Evolutionary conservation across 179 eudicot species (phyloP).

Genomic region (Vitellaria paradoxa): DNA sequence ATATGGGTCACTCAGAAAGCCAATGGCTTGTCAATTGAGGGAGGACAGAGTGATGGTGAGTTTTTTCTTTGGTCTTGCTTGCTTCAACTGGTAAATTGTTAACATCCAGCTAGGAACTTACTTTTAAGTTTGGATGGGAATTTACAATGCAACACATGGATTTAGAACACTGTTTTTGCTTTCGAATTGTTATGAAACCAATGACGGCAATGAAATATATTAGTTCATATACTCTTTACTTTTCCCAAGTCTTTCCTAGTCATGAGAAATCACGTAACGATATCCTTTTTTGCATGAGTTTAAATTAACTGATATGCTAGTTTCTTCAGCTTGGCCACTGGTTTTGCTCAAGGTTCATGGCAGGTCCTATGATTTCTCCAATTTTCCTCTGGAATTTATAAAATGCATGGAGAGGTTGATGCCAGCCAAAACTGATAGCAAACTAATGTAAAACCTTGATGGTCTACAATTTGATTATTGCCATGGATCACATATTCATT

Average conservation of each 20-base stretch:
- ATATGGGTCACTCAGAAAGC: constrained; percentile 84
- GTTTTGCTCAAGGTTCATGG: constrained; percentile 6
- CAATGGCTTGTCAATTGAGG: constrained; percentile 64
- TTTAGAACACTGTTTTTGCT: neutral
- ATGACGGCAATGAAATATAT: neutral
- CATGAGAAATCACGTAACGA: neutral
- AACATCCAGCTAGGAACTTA: neutral
- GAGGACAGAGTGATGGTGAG: constrained; percentile 59
- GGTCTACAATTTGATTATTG: neutral
- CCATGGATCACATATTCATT: neutral
- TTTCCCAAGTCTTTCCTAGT: neutral
- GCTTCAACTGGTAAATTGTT: neutral
- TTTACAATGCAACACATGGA: neutral
- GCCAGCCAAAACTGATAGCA: neutral
- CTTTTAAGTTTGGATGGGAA: neutral
- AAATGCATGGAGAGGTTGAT: neutral
- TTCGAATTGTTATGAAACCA: neutral
- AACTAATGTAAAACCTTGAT: neutral
- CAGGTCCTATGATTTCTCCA: neutral
- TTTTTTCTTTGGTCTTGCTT: constrained; percentile 6
- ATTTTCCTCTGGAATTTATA: neutral
- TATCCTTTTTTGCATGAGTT: neutral
- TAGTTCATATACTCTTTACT: neutral
- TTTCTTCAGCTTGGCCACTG: neutral
- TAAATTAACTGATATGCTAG: neutral